Evolutionary conservation across 768 basidiomycete species (phyloP), one percentile per base, ranked within the genome.

Genomic region (Sarcodon sp.): DNA sequence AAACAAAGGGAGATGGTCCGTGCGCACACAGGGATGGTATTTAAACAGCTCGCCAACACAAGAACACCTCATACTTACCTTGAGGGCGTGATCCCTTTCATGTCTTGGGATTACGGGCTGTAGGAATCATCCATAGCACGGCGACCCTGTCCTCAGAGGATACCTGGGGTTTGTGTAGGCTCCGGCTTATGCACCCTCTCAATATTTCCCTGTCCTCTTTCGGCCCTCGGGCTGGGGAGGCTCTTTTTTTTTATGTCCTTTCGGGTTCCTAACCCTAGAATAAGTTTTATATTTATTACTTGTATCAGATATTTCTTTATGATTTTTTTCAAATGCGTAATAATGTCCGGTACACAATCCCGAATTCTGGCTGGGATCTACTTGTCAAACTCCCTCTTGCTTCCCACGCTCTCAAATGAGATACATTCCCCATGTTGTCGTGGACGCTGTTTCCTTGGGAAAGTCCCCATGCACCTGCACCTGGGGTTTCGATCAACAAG

Each of bases 391-490:
- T 84, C 0, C 83, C 83, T 48, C 83, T 65, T n/a, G 81, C 77
- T 55, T 81, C 80, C 83, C 83, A 85, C 31, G 61, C 66, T 31
- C 58, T 63, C 39, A 62, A 57, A 59, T 77, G 69, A 18, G 55
- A 53, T 11, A 55, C 48, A 31, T 48, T 60, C 7, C 47, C 57
- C 33, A 58, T 64, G 47, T 68, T 67, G 7, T 49, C 52, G 15
- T 15, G 48, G 13, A 50, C 55, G 16, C 27, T 44, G 21, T 50
- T 54, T 0, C 61, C 57, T 6, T 54, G 49, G 6, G 44, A 33
- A 13, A 16, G 13, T 1, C 91, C 91, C 86, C 86, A 94, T 3
- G 80, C 92, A 6, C 92, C 92, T 7, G 83, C 92, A 0, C 92
- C 92, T 0, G 92, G 92, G 0, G 92, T 93, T 66, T 91, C 80